Percentiles rank a stretch among this genome's conserved stretches.
phyloP scores from a whole-genome alignment of 345 rosid genomes.

The Iberis pinnata region DNA sequence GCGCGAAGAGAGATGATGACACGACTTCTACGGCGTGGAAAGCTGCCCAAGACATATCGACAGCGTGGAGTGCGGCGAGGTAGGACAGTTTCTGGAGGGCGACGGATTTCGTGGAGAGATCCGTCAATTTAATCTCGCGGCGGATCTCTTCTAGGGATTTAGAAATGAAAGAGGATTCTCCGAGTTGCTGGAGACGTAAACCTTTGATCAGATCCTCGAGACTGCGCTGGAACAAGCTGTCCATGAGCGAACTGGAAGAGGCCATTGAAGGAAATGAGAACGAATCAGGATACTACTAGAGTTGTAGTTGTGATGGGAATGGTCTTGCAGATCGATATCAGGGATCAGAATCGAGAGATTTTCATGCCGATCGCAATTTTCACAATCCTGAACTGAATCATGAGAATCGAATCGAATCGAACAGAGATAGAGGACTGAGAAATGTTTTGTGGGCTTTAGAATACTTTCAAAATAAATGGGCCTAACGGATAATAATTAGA shows the following conservation, averaged over 20 bases:
- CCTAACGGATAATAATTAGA: too few species aligned
- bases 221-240: slow-evolving; percentile 74
- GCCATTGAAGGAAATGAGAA: slow-evolving; percentile 54
- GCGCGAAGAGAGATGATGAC: slow-evolving; percentile 62
- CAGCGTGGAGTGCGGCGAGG: slow-evolving; percentile 61
- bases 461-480: too few species aligned
- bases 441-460: too few species aligned
- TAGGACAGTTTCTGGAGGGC: slow-evolving; percentile 86
- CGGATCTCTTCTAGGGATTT: slow-evolving; percentile 76
- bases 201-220: slow-evolving; percentile 85
- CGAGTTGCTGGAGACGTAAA: slow-evolving; percentile 53
- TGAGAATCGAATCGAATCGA: too few species aligned
- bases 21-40: slow-evolving; percentile 85
- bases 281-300: too few species aligned
- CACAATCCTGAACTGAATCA: too few species aligned
- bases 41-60: slow-evolving; percentile 84
- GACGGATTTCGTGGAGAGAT: slow-evolving; percentile 67
- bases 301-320: too few species aligned
- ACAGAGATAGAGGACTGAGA: too few species aligned
- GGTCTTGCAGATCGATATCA: too few species aligned
- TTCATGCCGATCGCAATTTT: too few species aligned
- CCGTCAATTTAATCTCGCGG: slow-evolving; percentile 78
- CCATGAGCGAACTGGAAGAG: slow-evolving; percentile 64
- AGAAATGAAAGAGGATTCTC: slow-evolving; percentile 56
- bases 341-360: too few species aligned